Percentiles rank a stretch among this genome's conserved stretches.
Evolutionary conservation across 2,329 filamentous ascomycete genomes (phyloP).

Genomic region (Chaetomium sp.): DNA sequence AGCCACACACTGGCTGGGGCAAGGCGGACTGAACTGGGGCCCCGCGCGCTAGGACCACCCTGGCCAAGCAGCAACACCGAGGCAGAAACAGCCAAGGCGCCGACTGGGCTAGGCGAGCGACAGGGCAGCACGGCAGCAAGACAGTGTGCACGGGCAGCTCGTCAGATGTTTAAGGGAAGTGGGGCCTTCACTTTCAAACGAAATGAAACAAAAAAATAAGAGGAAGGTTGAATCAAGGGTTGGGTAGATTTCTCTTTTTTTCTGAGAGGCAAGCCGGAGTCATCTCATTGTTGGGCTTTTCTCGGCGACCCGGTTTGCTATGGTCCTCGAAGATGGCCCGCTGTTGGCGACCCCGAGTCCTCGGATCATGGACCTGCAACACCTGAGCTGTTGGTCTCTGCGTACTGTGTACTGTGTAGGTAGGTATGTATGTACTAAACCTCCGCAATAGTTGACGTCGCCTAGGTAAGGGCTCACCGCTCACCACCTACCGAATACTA

Average conservation of each 20-base stretch:
- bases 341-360: slow-evolving; percentile 1
- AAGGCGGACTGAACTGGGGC: not conserved
- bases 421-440: too few species aligned
- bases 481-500: not conserved
- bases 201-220: not conserved
- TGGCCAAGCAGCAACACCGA: not conserved
- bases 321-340: not conserved
- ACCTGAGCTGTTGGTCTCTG: slow-evolving; percentile 10
- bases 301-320: not conserved
- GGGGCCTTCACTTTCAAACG: not conserved
- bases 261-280: not conserved
- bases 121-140: not conserved
- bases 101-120: not conserved
- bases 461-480: not conserved
- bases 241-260: not conserved
- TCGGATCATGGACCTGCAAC: slow-evolving; percentile 8
- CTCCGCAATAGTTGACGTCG: not conserved
- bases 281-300: not conserved
- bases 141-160: not conserved
- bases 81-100: slow-evolving; percentile 1
- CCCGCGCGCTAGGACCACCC: slow-evolving; percentile 3
- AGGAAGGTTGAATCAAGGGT: not conserved
- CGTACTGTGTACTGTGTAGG: not conserved
- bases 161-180: not conserved
- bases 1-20: slow-evolving; percentile 18